phyloP scores from a whole-genome alignment of 2,329 filamentous ascomycete genomes.

The Aureobasidium sp. region DNA sequence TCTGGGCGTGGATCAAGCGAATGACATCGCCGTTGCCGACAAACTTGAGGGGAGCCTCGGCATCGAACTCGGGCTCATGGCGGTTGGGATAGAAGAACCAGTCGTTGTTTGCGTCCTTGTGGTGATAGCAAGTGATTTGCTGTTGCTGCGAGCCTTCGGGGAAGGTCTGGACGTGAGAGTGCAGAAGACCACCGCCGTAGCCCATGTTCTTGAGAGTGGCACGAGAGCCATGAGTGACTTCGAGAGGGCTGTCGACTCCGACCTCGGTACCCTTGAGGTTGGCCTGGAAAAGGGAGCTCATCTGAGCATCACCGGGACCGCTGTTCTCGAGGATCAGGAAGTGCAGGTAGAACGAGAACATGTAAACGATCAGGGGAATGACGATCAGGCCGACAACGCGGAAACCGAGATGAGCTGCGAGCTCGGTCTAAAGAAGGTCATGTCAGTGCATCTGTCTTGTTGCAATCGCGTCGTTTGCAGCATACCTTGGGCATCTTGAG shows the following conservation, averaged over 20 bases:
- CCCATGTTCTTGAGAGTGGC: constrained; percentile 99
- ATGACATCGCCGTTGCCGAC: constrained; percentile 69
- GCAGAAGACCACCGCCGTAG: constrained; percentile 89
- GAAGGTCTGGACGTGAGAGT: constrained; percentile 94
- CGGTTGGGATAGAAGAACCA: constrained; percentile 99
- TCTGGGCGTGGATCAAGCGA: constrained; percentile 87
- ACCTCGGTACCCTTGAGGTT: constrained; percentile 91
- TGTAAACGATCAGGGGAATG: constrained; percentile 82
- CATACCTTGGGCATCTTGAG: constrained; percentile 76
- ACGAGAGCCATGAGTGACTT: constrained; percentile 80
- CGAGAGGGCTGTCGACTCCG: constrained; percentile 86
- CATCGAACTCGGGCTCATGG: constrained; percentile 60
- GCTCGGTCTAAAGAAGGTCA: constrained; percentile 39
- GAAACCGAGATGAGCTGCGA: constrained; percentile 69
- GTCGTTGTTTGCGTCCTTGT: constrained; percentile 99
- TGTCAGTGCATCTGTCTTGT: neutral
- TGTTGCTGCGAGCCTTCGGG: constrained; percentile 90
- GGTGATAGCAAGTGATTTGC: constrained; percentile 98
- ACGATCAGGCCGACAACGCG: constrained; percentile 81
- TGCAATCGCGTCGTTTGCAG: constrained; percentile 12
- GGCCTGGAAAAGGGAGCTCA: constrained; percentile 98
- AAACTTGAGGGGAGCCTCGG: constrained; percentile 60
- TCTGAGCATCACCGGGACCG: constrained; percentile 96
- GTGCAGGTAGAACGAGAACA: constrained; percentile 91
- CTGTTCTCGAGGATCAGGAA: constrained; percentile 89